These are phyloP conservation scores for Nowakowskiella sp. DNA, from an alignment of 192 early-diverging fungal genomes.

Conservation along the genomic window DNA sequence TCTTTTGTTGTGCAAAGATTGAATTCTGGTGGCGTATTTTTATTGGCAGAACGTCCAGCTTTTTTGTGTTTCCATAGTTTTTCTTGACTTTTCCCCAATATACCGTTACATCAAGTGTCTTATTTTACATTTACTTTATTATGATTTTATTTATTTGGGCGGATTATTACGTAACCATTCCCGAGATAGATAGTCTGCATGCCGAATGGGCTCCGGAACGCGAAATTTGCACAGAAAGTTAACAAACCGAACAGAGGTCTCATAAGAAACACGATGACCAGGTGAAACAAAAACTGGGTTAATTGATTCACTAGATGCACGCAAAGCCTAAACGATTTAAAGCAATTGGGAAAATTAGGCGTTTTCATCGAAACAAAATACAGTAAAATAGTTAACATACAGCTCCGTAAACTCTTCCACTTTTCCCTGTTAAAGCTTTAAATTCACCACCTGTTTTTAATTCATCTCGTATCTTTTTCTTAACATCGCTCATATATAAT, in stretches of 20 bases:
- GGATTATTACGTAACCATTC: too few relatives aligned
- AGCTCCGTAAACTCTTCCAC: conserved; percentile 42
- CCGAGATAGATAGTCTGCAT: conserved; percentile 66
- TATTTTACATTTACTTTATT: too few relatives aligned
- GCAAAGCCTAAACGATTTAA: too few relatives aligned
- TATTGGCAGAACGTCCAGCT: too few relatives aligned
- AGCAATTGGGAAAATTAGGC: conserved; percentile 1
- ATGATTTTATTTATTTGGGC: too few relatives aligned
- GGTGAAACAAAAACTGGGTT: conserved; percentile 85
- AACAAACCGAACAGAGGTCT: conserved; percentile 63
- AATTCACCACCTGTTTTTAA: conserved; percentile 36
- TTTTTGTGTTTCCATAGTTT: too few relatives aligned
- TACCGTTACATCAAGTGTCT: too few relatives aligned
- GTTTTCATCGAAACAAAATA: background rate
- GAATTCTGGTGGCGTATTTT: too few relatives aligned
- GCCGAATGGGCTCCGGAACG: conserved; percentile 84
- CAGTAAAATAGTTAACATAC: conserved; percentile 17
- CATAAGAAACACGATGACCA: conserved; percentile 69
- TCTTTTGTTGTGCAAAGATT: too few relatives aligned
- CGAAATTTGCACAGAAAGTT: conserved; percentile 53
- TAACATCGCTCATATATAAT: conserved; percentile 46
- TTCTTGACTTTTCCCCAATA: too few relatives aligned
- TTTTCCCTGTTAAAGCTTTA: conserved; percentile 26
- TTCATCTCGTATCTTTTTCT: conserved; percentile 27
- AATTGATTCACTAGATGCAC: conserved; percentile 24